Evolutionary conservation across 2,329 filamentous ascomycete species (phyloP).

Genomic region (Cadophora luteo-olivacea): DNA sequence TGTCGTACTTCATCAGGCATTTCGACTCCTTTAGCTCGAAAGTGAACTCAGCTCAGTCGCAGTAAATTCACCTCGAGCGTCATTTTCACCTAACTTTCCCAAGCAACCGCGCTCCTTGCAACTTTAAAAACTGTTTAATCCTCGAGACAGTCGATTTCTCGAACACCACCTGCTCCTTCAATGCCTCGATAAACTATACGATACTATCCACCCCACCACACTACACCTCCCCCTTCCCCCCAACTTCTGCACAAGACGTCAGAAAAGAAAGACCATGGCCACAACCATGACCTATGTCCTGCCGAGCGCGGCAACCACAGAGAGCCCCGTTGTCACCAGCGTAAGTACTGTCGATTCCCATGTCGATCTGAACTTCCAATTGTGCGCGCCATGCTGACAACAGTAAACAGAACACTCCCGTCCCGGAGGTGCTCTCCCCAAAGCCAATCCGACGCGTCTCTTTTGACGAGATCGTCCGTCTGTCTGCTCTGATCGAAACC

Average conservation of each 20-base stretch:
- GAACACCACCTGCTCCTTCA: too few relatives aligned
- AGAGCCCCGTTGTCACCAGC: not conserved
- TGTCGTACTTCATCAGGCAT: too few relatives aligned
- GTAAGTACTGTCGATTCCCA: not conserved
- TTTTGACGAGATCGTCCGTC: not conserved
- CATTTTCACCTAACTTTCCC: not conserved
- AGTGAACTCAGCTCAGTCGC: not conserved
- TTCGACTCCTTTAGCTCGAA: not conserved
- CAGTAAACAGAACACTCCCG: not conserved
- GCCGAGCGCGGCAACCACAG: not conserved
- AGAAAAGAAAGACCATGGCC: too few relatives aligned
- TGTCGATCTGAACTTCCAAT: not conserved
- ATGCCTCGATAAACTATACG: not conserved
- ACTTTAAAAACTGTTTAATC: not conserved
- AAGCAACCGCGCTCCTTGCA: not conserved
- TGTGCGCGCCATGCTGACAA: too few relatives aligned
- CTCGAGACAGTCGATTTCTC: not conserved
- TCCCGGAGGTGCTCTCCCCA: not conserved
- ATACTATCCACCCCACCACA: not conserved
- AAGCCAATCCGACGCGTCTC: slow-evolving; percentile 7
- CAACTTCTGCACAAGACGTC: too few relatives aligned
- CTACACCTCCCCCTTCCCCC: too few relatives aligned
- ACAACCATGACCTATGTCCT: not conserved
- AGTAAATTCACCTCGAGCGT: not conserved
- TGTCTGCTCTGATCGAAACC: not conserved